Conservation (phyloP, 2,329 filamentous ascomycete species). For the Ramularia endophylla region DNA sequence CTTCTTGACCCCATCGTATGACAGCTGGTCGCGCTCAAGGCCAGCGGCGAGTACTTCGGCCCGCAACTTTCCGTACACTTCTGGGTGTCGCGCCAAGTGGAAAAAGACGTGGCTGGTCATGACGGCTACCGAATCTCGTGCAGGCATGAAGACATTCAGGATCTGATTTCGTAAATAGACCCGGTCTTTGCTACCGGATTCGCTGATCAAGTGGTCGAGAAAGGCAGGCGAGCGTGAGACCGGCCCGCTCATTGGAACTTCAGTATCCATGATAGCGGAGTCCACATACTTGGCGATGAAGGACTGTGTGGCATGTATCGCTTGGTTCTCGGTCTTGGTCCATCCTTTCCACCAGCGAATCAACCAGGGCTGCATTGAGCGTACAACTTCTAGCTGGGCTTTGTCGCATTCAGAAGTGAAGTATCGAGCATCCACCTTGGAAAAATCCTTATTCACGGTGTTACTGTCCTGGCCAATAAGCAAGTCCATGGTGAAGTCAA, state of each 20-base stretch:
- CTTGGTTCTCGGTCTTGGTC: constrained; percentile 1
- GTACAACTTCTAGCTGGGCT: not conserved
- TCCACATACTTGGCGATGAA: constrained; percentile 2
- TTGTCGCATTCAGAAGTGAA: constrained; percentile 1
- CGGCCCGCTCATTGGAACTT: not conserved
- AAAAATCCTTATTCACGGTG: not conserved
- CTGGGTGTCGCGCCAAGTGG: constrained; percentile 1
- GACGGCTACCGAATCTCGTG: not conserved
- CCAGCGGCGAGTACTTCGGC: not conserved
- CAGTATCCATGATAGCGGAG: not conserved
- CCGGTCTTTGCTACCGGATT: constrained; percentile 1
- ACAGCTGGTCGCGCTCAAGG: not conserved
- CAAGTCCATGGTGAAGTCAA: constrained; percentile 2
- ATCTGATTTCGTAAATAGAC: constrained; percentile 2
- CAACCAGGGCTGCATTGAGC: not conserved
- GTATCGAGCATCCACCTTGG: constrained; percentile 1
- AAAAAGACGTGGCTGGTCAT: constrained; percentile 2
- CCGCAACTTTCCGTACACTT: not conserved
- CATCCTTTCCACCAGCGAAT: constrained; percentile 4
- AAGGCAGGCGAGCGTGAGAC: not conserved
- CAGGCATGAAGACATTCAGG: constrained; percentile 5
- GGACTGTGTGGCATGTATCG: not conserved
- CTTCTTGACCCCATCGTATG: constrained; percentile 2
- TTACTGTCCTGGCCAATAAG: constrained; percentile 2
- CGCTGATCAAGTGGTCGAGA: constrained; percentile 1